Percentiles rank a stretch among this genome's conserved stretches.
Evolutionary conservation across 2,329 filamentous ascomycete genomes (phyloP).

Genomic region (Aphanocladium album): DNA sequence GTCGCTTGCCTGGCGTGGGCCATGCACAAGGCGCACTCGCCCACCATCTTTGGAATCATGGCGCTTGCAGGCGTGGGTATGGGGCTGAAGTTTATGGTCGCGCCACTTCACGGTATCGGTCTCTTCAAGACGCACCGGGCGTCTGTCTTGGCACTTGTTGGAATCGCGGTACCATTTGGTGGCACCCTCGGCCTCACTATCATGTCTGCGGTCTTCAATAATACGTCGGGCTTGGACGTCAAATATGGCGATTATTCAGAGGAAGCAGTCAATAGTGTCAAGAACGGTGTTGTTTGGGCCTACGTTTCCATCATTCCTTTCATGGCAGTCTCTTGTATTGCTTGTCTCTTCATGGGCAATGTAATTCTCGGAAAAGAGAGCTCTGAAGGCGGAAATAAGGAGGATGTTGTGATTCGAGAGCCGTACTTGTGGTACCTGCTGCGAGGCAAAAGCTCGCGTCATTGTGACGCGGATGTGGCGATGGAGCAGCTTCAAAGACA

Average conservation of each 20-base stretch:
- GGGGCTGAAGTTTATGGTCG: slow-evolving; percentile 61
- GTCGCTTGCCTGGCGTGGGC: slow-evolving; percentile 55
- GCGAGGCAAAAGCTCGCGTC: not conserved
- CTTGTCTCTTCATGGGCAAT: slow-evolving; percentile 26
- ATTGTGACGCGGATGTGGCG: not conserved
- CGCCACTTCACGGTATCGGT: slow-evolving; percentile 57
- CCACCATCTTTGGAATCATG: slow-evolving; percentile 61
- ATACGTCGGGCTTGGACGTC: slow-evolving; percentile 33
- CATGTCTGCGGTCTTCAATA: slow-evolving; percentile 67
- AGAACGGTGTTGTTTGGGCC: slow-evolving; percentile 46
- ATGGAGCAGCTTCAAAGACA: not conserved
- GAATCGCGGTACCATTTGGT: slow-evolving; percentile 56
- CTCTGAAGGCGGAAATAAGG: not conserved
- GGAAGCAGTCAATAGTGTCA: slow-evolving; percentile 23
- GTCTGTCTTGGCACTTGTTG: slow-evolving; percentile 54
- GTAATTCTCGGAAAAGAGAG: slow-evolving; percentile 23
- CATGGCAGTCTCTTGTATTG: slow-evolving; percentile 35
- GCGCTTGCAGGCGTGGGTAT: slow-evolving; percentile 58
- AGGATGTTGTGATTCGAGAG: slow-evolving; percentile 5
- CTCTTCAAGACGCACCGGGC: slow-evolving; percentile 55
- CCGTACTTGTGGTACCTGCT: slow-evolving; percentile 10
- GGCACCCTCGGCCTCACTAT: slow-evolving; percentile 61
- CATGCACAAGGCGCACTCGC: slow-evolving; percentile 41
- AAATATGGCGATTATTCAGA: slow-evolving; percentile 21
- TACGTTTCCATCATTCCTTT: slow-evolving; percentile 59